Evolutionary conservation across 1,284 basidiomycete genomes (phyloP), one percentile per base, ranked within the genome.

Genomic region (Veloporphyrellus conicus): DNA sequence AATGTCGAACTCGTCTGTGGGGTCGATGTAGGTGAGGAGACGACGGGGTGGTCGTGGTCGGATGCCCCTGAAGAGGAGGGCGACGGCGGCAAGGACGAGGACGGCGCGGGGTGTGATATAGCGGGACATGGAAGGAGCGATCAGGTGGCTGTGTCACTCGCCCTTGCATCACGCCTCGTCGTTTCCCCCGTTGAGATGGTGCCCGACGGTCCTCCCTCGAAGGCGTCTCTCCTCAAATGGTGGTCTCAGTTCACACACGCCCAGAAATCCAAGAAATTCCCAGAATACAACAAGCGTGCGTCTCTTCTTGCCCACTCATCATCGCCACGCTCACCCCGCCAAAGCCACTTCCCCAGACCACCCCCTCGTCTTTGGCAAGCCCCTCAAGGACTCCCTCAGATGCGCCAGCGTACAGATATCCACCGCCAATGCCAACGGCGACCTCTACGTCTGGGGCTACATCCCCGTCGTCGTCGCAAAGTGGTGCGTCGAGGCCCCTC

Each of bases 401-500:
- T 88, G 88, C 66, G 94, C 95, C 18, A 88, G 82, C 59, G 93
- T 96, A 1, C 92, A 95, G 62, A 97, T 99, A 66, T 92, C 89
- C 16, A 94, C 94, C n/a, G 85, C 89, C 12, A 88, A 87, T 49
- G 75, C 84, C 14, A 83, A 85, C 54, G 91, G 89, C 9, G 81
- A 86, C 53, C 74, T 92, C 19, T 92, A 90, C 62, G 87, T 92
- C 6, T 93, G 89, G 87, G 91, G 95, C 2, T 92, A 90, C 64
- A 91, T 99, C 36, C 95, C 96, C 9, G 90, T 97, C 45, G 90
- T 98, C 48, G 94, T 99, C 31, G 96, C 94, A 48, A 96, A 97
- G 69, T 96, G 93, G 84, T 92, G 63, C 62, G 84, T 79, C 35
- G 3, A n/a, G 22, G 18, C 36, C 54, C 44, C 29, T n/a, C 33